phyloP scores from a whole-genome alignment of 2,329 filamentous ascomycete species.

The Berkeleyomyces basicola region DNA sequence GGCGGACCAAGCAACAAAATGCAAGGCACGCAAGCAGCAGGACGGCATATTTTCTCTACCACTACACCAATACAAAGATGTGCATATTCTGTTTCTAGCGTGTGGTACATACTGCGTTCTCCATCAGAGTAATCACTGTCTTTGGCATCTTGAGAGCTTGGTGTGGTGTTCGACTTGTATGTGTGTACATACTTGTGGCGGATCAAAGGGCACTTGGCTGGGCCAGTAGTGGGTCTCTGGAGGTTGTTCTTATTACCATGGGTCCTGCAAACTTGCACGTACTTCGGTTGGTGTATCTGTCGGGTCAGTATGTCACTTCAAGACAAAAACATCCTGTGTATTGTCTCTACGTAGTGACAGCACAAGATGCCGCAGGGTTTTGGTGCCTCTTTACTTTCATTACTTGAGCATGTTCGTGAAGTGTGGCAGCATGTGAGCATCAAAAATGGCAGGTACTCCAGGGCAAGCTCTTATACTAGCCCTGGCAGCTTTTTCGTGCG shows the following conservation, averaged over 20 bases:
- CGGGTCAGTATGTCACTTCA: not conserved
- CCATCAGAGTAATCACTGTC: not conserved
- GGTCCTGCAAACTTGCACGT: not conserved
- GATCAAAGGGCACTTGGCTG: not conserved
- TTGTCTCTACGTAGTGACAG: too few species aligned
- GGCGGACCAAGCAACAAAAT: too few species aligned
- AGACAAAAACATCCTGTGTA: not conserved
- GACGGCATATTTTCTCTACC: too few species aligned
- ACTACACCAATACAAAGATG: too few species aligned
- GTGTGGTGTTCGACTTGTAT: not conserved
- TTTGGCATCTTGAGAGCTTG: not conserved
- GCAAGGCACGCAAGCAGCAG: too few species aligned
- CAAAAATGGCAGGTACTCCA: not conserved
- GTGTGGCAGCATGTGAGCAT: not conserved
- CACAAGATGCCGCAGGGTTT: too few species aligned
- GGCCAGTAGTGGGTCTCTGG: not conserved
- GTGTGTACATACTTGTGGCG: not conserved
- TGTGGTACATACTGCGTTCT: not conserved
- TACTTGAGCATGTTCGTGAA: not conserved
- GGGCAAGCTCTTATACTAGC: not conserved
- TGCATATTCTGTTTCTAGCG: too few species aligned
- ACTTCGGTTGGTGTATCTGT: not conserved
- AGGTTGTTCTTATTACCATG: not conserved
- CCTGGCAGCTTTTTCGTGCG: not conserved
- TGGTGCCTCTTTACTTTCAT: too few species aligned